These are phyloP conservation scores for Pholiota microspora DNA, from an alignment of 768 basidiomycete species.

Conservation along the genomic window DNA sequence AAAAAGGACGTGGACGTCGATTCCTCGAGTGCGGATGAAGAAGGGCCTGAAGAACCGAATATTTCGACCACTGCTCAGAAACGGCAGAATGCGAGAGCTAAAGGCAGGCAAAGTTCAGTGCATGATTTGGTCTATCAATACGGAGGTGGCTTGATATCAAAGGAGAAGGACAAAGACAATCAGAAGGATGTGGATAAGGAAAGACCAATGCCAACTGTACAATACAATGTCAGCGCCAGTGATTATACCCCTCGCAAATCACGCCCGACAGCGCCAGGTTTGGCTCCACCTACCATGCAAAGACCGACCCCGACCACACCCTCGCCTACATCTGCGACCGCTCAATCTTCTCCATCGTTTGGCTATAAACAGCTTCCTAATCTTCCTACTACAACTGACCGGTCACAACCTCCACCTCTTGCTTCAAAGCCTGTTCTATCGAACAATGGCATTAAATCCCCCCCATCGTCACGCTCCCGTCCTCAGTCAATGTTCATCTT, in stretches of 20 bases:
- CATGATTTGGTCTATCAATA: slow-evolving; percentile 81
- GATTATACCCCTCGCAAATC: slow-evolving; percentile 17
- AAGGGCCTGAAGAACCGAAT: slow-evolving; percentile 50
- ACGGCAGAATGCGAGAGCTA: slow-evolving; percentile 33
- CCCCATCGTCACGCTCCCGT: slow-evolving; percentile 48
- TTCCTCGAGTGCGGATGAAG: slow-evolving; percentile 62
- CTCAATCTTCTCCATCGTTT: slow-evolving; percentile 1
- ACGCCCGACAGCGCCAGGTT: slow-evolving; percentile 3
- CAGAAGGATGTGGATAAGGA: slow-evolving; percentile 8
- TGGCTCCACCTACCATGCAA: slow-evolving; percentile 7
- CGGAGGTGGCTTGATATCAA: slow-evolving; percentile 52
- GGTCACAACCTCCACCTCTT: slow-evolving; percentile 12
- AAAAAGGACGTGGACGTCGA: slow-evolving; percentile 29
- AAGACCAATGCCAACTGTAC: not conserved
- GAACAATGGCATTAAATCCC: slow-evolving; percentile 18
- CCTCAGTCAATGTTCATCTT: slow-evolving; percentile 84
- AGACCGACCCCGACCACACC: slow-evolving; percentile 14
- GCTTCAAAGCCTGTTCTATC: slow-evolving; percentile 11
- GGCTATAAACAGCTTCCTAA: not conserved
- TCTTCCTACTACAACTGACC: not conserved
- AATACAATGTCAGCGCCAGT: slow-evolving; percentile 10
- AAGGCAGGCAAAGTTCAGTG: slow-evolving; percentile 75
- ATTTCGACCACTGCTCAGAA: slow-evolving; percentile 24
- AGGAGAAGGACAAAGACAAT: slow-evolving; percentile 35
- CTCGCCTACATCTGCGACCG: slow-evolving; percentile 15